phyloP scores from a whole-genome alignment of 2,329 filamentous ascomycete genomes.

The Penicillium polonicum region DNA sequence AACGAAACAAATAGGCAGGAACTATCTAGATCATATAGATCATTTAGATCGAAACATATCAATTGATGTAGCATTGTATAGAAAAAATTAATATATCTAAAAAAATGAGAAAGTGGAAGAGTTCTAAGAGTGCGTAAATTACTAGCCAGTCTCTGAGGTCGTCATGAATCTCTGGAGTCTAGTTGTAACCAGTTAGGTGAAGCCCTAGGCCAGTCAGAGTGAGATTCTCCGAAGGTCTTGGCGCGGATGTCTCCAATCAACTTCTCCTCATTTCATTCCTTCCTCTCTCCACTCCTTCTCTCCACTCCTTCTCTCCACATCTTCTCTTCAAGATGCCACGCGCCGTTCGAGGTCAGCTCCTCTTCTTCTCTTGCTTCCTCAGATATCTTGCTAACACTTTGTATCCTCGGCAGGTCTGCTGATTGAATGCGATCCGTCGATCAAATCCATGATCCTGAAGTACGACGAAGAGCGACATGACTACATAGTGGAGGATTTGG shows the following conservation, averaged over 20 bases:
- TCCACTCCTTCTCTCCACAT: neutral
- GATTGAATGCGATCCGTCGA: conserved; percentile 50
- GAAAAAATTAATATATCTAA: too few species aligned
- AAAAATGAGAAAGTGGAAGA: too few species aligned
- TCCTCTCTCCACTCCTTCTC: neutral
- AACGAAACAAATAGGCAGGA: too few species aligned
- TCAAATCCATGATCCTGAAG: conserved; percentile 51
- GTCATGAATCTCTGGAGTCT: too few species aligned
- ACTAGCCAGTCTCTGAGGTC: too few species aligned
- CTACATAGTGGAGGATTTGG: conserved; percentile 50
- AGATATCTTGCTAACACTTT: conserved; percentile 1
- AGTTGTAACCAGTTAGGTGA: too few species aligned
- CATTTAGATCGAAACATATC: too few species aligned
- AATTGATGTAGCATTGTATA: too few species aligned
- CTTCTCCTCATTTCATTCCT: neutral
- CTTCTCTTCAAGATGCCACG: conserved; percentile 36
- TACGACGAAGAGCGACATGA: conserved; percentile 49
- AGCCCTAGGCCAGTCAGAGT: neutral
- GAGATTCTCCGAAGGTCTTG: conserved; percentile 1
- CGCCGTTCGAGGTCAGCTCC: conserved; percentile 39
- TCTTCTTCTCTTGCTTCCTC: neutral
- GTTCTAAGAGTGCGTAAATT: too few species aligned
- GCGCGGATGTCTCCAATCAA: neutral
- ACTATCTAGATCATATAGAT: too few species aligned
- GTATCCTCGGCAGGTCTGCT: conserved; percentile 38